Evolutionary conservation across 1,284 basidiomycete species (phyloP).

Genomic region (Flammula alnicola): DNA sequence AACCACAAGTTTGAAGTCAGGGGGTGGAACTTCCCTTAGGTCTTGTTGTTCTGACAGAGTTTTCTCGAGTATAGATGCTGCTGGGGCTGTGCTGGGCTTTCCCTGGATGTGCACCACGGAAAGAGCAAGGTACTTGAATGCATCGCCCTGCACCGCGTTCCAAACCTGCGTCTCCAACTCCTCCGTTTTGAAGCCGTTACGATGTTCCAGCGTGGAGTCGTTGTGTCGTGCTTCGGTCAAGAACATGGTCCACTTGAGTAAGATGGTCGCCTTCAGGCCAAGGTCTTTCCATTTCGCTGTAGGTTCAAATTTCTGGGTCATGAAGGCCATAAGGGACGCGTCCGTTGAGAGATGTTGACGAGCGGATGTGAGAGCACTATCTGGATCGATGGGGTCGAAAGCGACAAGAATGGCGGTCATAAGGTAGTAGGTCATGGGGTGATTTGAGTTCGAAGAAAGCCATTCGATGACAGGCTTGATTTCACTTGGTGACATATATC

Average conservation of each 20-base stretch:
- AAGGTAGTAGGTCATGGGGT: constrained; percentile 74
- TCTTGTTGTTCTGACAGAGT: constrained; percentile 50
- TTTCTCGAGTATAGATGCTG: constrained; percentile 51
- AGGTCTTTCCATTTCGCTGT: constrained; percentile 70
- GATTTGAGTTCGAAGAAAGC: constrained; percentile 63
- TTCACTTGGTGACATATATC: constrained; percentile 61
- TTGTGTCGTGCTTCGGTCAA: constrained; percentile 76
- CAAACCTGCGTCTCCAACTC: constrained; percentile 82
- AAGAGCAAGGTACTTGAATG: constrained; percentile 76
- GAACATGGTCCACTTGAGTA: constrained; percentile 89
- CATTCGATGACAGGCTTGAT: constrained; percentile 68
- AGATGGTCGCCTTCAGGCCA: constrained; percentile 75
- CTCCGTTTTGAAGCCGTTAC: constrained; percentile 73
- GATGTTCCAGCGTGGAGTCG: constrained; percentile 67
- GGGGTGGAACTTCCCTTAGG: constrained; percentile 60
- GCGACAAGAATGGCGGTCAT: constrained; percentile 70
- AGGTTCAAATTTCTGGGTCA: constrained; percentile 61
- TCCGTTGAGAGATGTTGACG: constrained; percentile 54
- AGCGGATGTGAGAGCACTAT: constrained; percentile 43
- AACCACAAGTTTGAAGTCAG: constrained; percentile 70
- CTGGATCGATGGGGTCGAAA: constrained; percentile 71
- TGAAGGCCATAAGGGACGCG: constrained; percentile 49
- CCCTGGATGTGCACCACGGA: constrained; percentile 59
- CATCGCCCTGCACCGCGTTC: constrained; percentile 82
- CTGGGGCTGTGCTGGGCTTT: constrained; percentile 44